Conservation (phyloP, 164 flowering plant genomes). For the Umbellularia californica region DNA sequence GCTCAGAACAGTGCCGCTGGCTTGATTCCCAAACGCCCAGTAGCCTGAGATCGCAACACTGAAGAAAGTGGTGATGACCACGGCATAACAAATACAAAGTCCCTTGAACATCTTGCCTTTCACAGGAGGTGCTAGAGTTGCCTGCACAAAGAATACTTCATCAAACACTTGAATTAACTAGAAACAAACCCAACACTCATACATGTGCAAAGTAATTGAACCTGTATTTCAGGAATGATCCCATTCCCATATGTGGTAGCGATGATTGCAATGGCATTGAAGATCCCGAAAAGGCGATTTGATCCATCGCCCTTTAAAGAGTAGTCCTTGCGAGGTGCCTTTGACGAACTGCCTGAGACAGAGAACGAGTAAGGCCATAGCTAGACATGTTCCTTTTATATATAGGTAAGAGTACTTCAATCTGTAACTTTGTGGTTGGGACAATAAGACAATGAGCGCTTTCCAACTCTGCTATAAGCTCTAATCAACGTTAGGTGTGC, state of each 20-base stretch:
- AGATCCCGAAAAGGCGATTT: conserved; percentile 45
- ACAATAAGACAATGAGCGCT: background rate
- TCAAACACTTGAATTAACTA: background rate
- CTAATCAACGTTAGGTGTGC: background rate
- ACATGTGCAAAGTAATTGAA: conserved; percentile 9
- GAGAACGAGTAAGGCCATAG: background rate
- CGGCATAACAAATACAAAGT: conserved; percentile 57
- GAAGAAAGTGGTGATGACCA: conserved; percentile 56
- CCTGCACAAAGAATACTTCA: conserved; percentile 31
- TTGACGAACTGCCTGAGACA: conserved; percentile 55
- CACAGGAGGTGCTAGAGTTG: conserved; percentile 83
- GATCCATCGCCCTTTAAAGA: conserved; percentile 32
- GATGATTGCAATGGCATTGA: conserved; percentile 72
- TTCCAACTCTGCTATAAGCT: background rate
- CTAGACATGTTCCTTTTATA: no score
- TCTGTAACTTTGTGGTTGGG: no score
- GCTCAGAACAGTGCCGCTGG: conserved; percentile 41
- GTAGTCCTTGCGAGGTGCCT: conserved; percentile 66
- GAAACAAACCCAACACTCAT: no score
- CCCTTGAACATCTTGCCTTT: conserved; percentile 97
- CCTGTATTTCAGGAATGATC: conserved; percentile 93
- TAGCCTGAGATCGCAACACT: conserved; percentile 82
- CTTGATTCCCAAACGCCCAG: conserved; percentile 88
- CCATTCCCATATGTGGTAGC: conserved; percentile 94
- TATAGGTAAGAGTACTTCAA: background rate